phyloP scores from a whole-genome alignment of 768 basidiomycete genomes.

The Hydnum rufescens region DNA sequence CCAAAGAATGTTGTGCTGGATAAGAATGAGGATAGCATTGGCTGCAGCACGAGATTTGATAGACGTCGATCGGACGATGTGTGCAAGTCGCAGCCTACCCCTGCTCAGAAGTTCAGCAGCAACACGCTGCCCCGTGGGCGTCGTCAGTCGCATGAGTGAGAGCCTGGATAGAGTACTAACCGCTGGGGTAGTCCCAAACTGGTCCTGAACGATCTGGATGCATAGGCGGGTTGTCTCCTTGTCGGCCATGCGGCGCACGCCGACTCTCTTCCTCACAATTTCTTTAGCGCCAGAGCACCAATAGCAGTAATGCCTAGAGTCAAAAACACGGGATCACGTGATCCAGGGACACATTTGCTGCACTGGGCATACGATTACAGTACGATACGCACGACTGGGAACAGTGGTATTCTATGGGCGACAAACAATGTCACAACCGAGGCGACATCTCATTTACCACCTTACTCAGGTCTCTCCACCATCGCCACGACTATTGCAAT shows the following conservation, averaged over 20 bases:
- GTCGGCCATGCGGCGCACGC: conserved; percentile 34
- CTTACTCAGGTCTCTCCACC: no score
- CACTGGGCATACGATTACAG: no score
- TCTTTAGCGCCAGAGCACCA: no score
- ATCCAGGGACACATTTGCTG: no score
- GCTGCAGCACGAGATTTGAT: conserved; percentile 49
- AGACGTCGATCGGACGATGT: conserved; percentile 47
- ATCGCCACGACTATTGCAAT: no score
- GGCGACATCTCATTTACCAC: no score
- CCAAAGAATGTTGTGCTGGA: conserved; percentile 88
- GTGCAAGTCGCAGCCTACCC: conserved; percentile 56
- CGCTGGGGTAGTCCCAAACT: conserved; percentile 45
- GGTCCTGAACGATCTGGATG: conserved; percentile 37
- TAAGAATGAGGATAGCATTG: conserved; percentile 51
- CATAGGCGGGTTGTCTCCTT: conserved; percentile 40
- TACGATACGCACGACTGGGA: no score
- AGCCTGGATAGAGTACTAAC: conserved; percentile 23
- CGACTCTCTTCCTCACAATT: no score
- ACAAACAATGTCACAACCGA: no score
- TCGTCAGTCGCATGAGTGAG: neutral
- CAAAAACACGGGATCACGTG: no score
- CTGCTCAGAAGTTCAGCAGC: conserved; percentile 54
- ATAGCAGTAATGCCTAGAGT: no score
- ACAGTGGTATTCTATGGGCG: no score
- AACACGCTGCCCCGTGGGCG: conserved; percentile 33